Evolutionary conservation across 179 eudicot genomes (phyloP), one percentile per base, ranked within the genome.

Genomic region (Corrigiola litoralis): DNA sequence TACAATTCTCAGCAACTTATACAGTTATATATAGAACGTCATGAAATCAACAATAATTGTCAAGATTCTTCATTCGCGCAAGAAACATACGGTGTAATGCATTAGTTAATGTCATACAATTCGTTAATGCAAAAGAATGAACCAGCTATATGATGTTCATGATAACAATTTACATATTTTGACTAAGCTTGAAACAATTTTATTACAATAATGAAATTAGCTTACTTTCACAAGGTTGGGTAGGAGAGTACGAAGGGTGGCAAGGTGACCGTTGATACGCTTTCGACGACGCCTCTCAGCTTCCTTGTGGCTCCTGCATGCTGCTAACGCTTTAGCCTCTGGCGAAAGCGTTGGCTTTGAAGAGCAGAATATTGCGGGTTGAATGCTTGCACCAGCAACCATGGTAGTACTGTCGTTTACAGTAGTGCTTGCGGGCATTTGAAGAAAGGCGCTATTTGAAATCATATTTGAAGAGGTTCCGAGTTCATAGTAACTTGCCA

Each of bases 211-310:
- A 20, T 0, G 23, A 24, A 37, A 24, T 47, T 3, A 6, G 28
- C 71, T 75, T 78, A 89, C 97, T 81, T 90, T 90, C 78, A 74
- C 59, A 38, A 87, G 84, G 63, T 72, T 79, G 16, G 97, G 97
- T 53, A 90, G 83, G 44, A 90, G 77, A 41, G 81, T 58, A 9
- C 91, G 87, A 25, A 90, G 95, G 45, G 97, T 87, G 62, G 89
- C 79, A 52, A 90, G 81, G 71, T 90, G 97, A 57, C 63, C 78
- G 53, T 89, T 92, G 80, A 92, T 92, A 29, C 98, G 86, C 71
- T 81, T 79, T 23, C 98, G 73, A 24, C 98, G 81, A 13, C 87
- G 69, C 61, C 98, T 70, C 69, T 92, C 98, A 5, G 98, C 98
- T 77, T 92, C 98, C 61, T 86, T 89, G 72, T 92, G 98, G 71